Evolutionary conservation across 2,329 filamentous ascomycete species (phyloP), one percentile per base, ranked within the genome.

Genomic region (Chlorencoelia australis): DNA sequence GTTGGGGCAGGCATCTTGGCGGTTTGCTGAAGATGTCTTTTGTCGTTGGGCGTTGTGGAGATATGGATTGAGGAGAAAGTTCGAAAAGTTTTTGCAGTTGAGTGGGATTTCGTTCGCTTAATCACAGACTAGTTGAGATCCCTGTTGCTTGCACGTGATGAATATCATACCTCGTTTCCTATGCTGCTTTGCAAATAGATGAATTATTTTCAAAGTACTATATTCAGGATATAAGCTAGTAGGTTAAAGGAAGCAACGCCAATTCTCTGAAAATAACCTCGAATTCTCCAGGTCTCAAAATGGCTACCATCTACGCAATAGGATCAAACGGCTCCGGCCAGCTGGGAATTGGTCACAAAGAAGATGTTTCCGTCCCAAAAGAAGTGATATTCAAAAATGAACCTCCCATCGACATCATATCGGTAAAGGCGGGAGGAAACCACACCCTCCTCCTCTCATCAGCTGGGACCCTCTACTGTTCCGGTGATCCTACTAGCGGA

Each of bases 291-390:
- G n/a, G 13, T 31, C 15, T 9, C n/a, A 44, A 26, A 27, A 71
- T 75, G 68, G 57, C 65, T n/a, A 59, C 61, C 2, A 55, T 84
- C 13, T 83, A 79, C 49, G 71, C 82, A 2, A 67, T 87, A 30
- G 82, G 82, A 20, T 88, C 83, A 4, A 88, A 88, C 51, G 78
- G 81, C 29, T 84, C 77, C 1, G 79, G 80, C 21, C 82, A 88
- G 54, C 66, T 88, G 7, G 81, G 79, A 26, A 70, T 86, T 40
- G 74, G 74, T 14, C 81, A 86, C 56, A 68, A 65, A 42, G 75
- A 84, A 54, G 82, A 87, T 50, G 74, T 83, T 31, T 79, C 78
- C 1, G 64, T 73, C 0, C 79, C 81, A 2, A 73, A 78, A 44
- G 65, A 62, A 43, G 76, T 74, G 44, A 49, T 70, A n/a, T 81